A percentile compares a stretch with the other conserved stretches of the same genome.
These are phyloP conservation scores for Evansstolkia leycettana DNA, from an alignment of 495 filamentous ascomycete species.

Conservation along the genomic window DNA sequence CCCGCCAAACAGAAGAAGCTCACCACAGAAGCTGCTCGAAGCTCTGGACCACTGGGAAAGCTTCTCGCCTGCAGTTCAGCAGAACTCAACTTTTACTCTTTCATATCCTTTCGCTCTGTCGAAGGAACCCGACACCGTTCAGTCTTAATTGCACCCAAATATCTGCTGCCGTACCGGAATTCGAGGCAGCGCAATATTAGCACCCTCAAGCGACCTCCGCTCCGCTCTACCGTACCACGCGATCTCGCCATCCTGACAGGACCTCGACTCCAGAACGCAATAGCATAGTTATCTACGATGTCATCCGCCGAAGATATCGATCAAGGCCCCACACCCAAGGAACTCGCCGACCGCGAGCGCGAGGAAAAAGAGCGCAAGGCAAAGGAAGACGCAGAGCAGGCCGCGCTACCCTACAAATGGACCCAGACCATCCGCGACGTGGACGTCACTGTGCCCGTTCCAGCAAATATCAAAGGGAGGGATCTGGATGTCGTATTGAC, in stretches of 20 bases:
- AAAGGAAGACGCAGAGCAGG: conserved; percentile 79
- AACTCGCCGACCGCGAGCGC: conserved; percentile 32
- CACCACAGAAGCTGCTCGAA: conserved; percentile 1
- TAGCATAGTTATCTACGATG: not conserved
- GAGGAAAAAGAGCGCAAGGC: conserved; percentile 58
- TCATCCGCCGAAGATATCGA: not conserved
- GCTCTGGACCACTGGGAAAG: too few relatives aligned
- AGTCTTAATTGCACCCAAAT: too few relatives aligned
- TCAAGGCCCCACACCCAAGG: conserved; percentile 37
- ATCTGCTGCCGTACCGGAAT: too few relatives aligned
- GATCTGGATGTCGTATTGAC: conserved; percentile 78
- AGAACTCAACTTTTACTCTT: too few relatives aligned
- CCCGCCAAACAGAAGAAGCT: not conserved
- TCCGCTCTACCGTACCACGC: too few relatives aligned
- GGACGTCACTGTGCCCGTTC: conserved; percentile 65
- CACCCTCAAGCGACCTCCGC: too few relatives aligned
- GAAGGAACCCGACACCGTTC: too few relatives aligned
- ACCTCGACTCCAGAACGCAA: too few relatives aligned
- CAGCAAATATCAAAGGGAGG: conserved; percentile 68
- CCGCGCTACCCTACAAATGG: conserved; percentile 92
- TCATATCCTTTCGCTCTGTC: too few relatives aligned
- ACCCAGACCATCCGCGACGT: conserved; percentile 88
- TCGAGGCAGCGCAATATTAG: too few relatives aligned
- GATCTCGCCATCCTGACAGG: too few relatives aligned
- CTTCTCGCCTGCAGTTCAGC: too few relatives aligned